Conservation (phyloP, 257 asterid species). For the Przewalskia tangutica region DNA sequence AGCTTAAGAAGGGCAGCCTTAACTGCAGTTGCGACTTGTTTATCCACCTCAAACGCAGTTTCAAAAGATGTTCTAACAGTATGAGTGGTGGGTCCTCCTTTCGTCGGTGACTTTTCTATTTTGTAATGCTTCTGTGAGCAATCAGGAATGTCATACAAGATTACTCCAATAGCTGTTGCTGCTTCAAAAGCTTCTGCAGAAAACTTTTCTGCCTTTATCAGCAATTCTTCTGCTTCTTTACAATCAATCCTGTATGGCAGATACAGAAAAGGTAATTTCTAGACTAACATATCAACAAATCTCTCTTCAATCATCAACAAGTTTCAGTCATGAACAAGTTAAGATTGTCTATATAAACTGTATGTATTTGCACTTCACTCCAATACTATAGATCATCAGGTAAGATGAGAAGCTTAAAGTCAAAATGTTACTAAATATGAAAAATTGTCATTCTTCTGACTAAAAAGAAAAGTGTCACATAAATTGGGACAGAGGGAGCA, state of each 20-base stretch:
- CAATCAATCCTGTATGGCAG: conserved; percentile 48
- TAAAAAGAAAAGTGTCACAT: no score
- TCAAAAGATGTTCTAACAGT: conserved; percentile 71
- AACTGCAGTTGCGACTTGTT: conserved; percentile 84
- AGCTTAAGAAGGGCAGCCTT: conserved; percentile 76
- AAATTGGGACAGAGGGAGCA: no score
- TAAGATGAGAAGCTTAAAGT: no score
- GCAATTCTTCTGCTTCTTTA: conserved; percentile 65
- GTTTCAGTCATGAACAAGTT: not conserved
- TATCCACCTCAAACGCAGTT: conserved; percentile 84
- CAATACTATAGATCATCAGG: not conserved
- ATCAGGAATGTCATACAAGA: conserved; percentile 56
- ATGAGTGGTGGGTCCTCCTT: conserved; percentile 42
- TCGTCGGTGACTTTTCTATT: conserved; percentile 37
- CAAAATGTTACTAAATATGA: no score
- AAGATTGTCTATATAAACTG: not conserved
- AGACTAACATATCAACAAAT: not conserved
- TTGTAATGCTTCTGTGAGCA: conserved; percentile 40
- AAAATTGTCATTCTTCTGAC: no score
- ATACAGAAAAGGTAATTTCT: not conserved
- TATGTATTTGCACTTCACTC: not conserved
- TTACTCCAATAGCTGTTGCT: conserved; percentile 66
- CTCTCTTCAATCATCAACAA: not conserved
- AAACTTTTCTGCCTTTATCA: conserved; percentile 42
- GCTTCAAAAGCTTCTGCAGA: conserved; percentile 80